Conservation (phyloP, 2,329 filamentous ascomycete genomes). For the Aspergillus costaricaensis region DNA sequence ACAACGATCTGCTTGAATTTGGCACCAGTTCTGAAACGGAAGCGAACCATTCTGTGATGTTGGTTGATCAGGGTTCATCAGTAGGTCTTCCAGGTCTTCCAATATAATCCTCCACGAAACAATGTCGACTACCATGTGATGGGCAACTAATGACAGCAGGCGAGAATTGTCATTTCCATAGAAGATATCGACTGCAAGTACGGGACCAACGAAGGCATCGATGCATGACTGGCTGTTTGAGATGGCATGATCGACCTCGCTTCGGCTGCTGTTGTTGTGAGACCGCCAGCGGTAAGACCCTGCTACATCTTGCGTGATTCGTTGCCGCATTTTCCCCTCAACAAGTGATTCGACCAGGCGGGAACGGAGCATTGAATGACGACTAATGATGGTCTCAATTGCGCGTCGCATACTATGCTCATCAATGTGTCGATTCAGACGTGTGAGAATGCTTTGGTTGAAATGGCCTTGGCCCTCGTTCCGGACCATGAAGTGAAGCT, state of each 20-base stretch:
- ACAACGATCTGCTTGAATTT: constrained; percentile 33
- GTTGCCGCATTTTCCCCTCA: constrained; percentile 27
- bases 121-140: constrained; percentile 43
- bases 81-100: constrained; percentile 41
- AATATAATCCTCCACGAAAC: constrained; percentile 45
- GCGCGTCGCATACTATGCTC: constrained; percentile 28
- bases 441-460: constrained; percentile 42
- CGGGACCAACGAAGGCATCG: constrained; percentile 39
- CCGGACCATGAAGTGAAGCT: constrained; percentile 39
- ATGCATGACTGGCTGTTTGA: constrained; percentile 37
- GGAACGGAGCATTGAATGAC: constrained; percentile 43
- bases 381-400: constrained; percentile 34
- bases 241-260: constrained; percentile 28
- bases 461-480: constrained; percentile 39
- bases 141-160: constrained; percentile 39
- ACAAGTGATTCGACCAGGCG: constrained; percentile 29
- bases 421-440: constrained; percentile 30
- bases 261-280: constrained; percentile 23
- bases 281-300: constrained; percentile 31
- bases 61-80: constrained; percentile 32
- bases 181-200: constrained; percentile 48
- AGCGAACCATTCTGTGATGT: constrained; percentile 28
- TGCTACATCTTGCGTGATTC: constrained; percentile 32
- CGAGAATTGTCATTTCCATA: constrained; percentile 32
- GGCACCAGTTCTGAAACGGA: constrained; percentile 42